A percentile compares a stretch with the other conserved stretches of the same genome.
Conservation (phyloP, 352 stramenopile genomes). For the Phytophthora ramorum region DNA sequence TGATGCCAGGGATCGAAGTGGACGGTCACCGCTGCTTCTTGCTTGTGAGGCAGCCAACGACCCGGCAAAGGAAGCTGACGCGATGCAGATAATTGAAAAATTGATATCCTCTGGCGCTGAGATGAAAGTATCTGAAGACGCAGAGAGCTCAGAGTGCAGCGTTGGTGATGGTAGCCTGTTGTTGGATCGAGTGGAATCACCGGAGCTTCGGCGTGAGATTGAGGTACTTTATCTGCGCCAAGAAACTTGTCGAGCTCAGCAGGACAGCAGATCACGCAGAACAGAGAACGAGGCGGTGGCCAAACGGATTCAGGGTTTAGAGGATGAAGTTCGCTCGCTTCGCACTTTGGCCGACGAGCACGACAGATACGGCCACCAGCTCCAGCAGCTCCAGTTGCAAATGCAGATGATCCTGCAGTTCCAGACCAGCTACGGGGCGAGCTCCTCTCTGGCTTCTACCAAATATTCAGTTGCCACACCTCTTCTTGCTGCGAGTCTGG, state of each 20-base stretch:
- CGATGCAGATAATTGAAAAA: constrained; percentile 60
- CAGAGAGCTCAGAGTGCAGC: not conserved
- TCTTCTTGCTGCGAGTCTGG: constrained; percentile 7
- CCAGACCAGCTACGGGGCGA: constrained; percentile 12
- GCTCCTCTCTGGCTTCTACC: not conserved
- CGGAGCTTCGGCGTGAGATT: constrained; percentile 56
- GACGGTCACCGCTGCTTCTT: constrained; percentile 48
- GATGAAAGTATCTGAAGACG: constrained; percentile 28
- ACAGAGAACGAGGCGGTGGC: constrained; percentile 3
- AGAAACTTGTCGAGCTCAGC: constrained; percentile 25
- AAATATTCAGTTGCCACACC: constrained; percentile 3
- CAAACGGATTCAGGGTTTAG: constrained; percentile 7
- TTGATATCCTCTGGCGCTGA: constrained; percentile 45
- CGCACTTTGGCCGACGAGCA: constrained; percentile 4
- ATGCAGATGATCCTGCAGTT: constrained; percentile 53
- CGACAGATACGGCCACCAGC: constrained; percentile 25
- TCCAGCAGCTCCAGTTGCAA: constrained; percentile 70
- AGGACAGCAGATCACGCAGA: constrained; percentile 20
- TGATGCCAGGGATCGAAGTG: constrained; percentile 36
- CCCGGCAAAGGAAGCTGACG: constrained; percentile 21
- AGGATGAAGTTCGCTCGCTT: constrained; percentile 16
- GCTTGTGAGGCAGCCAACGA: constrained; percentile 62
- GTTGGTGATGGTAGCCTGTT: constrained; percentile 21
- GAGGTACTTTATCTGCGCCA: constrained; percentile 64
- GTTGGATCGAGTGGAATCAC: constrained; percentile 59